phyloP scores from a whole-genome alignment of 1,284 basidiomycete species.

The Volvariella volvacea region DNA sequence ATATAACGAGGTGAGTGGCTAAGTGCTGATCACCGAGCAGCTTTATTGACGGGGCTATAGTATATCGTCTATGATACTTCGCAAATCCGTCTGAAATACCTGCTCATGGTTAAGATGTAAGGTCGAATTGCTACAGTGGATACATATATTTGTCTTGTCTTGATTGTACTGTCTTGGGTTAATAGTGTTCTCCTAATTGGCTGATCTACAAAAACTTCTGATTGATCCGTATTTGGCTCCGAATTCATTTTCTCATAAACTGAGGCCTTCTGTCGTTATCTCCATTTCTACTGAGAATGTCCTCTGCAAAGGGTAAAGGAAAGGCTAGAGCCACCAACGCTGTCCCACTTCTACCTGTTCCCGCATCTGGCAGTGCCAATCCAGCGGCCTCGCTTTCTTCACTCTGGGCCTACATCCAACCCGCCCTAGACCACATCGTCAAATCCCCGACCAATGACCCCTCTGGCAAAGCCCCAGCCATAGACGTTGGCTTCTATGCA shows the following conservation, averaged over 20 bases:
- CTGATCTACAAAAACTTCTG: no score
- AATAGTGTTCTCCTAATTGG: no score
- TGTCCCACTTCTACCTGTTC: slow-evolving; percentile 33
- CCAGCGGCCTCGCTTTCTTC: slow-evolving; percentile 62
- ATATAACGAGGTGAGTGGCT: slow-evolving; percentile 45
- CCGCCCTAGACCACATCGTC: slow-evolving; percentile 69
- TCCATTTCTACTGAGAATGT: slow-evolving; percentile 13
- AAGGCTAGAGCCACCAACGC: neutral
- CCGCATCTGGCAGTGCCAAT: slow-evolving; percentile 59
- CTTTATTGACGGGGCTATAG: slow-evolving; percentile 13
- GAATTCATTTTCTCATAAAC: slow-evolving; percentile 3
- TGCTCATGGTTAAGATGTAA: slow-evolving; percentile 36
- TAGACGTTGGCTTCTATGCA: slow-evolving; percentile 66
- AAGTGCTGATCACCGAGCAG: no score
- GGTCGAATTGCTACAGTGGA: neutral
- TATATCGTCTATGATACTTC: slow-evolving; percentile 38
- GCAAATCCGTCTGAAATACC: slow-evolving; percentile 35
- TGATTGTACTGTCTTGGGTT: no score
- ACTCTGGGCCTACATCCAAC: slow-evolving; percentile 67
- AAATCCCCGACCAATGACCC: slow-evolving; percentile 54
- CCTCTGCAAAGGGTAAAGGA: slow-evolving; percentile 19
- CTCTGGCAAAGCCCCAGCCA: slow-evolving; percentile 52
- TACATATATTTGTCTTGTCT: no score
- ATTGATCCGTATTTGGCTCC: no score
- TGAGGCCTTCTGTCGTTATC: slow-evolving; percentile 6